Conservation (phyloP, 306 rosid species). For the Begonia fuchsioides region DNA sequence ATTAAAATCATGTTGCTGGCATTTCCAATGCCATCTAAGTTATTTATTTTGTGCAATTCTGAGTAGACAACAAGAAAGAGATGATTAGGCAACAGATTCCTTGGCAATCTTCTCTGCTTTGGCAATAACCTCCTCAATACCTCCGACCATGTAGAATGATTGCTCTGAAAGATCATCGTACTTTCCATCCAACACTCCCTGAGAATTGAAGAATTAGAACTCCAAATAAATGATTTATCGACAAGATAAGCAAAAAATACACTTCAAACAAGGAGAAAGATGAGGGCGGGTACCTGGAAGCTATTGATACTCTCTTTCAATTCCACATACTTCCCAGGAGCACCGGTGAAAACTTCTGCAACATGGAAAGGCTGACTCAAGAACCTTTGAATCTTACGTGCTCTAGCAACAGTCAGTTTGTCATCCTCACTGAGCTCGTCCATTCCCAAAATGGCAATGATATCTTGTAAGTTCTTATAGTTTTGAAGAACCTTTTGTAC, state of each 20-base stretch:
- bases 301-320: conserved; percentile 74
- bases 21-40: conserved; percentile 53
- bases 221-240: not conserved
- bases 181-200: conserved; percentile 97
- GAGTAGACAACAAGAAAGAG: conserved; percentile 14
- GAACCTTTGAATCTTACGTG: conserved; percentile 76
- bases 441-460: conserved; percentile 99
- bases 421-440: conserved; percentile 99
- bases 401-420: conserved; percentile 95
- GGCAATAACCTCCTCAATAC: conserved; percentile 86
- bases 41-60: conserved; percentile 58
- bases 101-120: conserved; percentile 97
- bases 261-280: not conserved
- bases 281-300: conserved; percentile 54
- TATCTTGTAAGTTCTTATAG: conserved; percentile 98
- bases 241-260: not conserved
- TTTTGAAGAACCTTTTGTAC: conserved; percentile 90
- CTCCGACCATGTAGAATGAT: conserved; percentile 96
- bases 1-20: conserved; percentile 8
- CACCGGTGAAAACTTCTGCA: conserved; percentile 99
- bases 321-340: conserved; percentile 95
- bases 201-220: conserved; percentile 1
- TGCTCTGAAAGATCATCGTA: conserved; percentile 89
- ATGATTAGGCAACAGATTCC: conserved; percentile 52
- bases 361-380: conserved; percentile 99